These are phyloP conservation scores for Rheum nobile DNA, from an alignment of 148 eudicot genomes.

Conservation along the genomic window DNA sequence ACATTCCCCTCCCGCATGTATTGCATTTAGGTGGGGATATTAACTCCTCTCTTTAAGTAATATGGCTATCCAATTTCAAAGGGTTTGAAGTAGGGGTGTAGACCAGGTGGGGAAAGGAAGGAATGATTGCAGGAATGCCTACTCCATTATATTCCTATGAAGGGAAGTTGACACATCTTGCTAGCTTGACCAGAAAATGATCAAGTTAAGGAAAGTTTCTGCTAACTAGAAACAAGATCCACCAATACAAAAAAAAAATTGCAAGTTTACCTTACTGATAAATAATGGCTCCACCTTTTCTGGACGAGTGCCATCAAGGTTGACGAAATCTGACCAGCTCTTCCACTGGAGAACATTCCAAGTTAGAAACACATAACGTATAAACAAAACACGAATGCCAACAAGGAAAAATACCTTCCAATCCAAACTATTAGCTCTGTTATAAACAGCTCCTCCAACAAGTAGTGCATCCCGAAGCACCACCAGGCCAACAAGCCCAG, in stretches of 20 bases:
- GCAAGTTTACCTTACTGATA: slow-evolving; percentile 63
- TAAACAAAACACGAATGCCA: neutral
- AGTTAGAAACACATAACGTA: slow-evolving; percentile 3
- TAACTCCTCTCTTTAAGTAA: neutral
- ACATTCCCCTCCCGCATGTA: too few species aligned
- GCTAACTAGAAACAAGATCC: neutral
- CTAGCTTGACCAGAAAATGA: neutral
- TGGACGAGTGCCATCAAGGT: slow-evolving; percentile 62
- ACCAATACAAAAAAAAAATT: neutral
- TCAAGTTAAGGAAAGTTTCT: neutral
- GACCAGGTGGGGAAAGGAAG: neutral
- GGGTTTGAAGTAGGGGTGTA: neutral
- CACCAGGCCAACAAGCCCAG: slow-evolving; percentile 82
- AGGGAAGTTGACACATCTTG: neutral
- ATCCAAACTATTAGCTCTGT: slow-evolving; percentile 63
- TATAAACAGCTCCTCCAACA: slow-evolving; percentile 86
- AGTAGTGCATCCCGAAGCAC: slow-evolving; percentile 81
- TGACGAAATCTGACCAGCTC: slow-evolving; percentile 76
- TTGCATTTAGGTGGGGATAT: too few species aligned
- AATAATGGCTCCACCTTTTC: slow-evolving; percentile 82
- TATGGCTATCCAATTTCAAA: neutral
- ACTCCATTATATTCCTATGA: neutral
- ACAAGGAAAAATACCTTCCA: slow-evolving; percentile 49
- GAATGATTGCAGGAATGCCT: neutral
- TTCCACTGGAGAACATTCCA: slow-evolving; percentile 45